A percentile compares a stretch with the other conserved stretches of the same genome.
phyloP scores from a whole-genome alignment of 306 rosid genomes.

The Rosa persica region DNA sequence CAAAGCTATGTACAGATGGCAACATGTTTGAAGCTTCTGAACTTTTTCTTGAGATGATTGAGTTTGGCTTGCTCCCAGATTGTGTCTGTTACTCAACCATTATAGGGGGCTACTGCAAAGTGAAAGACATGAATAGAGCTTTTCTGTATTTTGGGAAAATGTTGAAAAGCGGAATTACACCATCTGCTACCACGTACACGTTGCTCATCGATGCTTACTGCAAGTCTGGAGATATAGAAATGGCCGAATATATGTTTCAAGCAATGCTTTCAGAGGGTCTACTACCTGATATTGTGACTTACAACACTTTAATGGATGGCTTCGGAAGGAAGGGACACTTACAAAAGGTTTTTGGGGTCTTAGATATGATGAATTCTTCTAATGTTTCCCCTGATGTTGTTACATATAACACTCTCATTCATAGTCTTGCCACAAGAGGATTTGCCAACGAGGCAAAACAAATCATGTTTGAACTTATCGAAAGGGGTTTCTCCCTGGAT shows the following conservation, averaged over 20 bases:
- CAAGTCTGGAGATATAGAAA: constrained; percentile 29
- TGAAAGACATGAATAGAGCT: constrained; percentile 21
- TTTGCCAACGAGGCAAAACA: constrained; percentile 34
- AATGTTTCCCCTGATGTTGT: constrained; percentile 32
- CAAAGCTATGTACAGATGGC: constrained; percentile 28
- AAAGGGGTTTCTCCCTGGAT: constrained; percentile 41
- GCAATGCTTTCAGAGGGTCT: constrained; percentile 29
- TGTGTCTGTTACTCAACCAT: constrained; percentile 36
- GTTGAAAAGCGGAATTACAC: constrained; percentile 36
- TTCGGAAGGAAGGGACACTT: constrained; percentile 37
- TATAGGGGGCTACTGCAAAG: constrained; percentile 35
- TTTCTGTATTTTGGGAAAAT: constrained; percentile 33
- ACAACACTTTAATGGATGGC: constrained; percentile 40
- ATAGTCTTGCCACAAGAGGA: constrained; percentile 37
- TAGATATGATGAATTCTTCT: constrained; percentile 31
- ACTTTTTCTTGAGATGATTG: constrained; percentile 36
- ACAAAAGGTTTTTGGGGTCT: constrained; percentile 38
- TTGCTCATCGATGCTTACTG: constrained; percentile 30
- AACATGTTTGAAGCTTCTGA: constrained; percentile 29
- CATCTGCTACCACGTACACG: constrained; percentile 31
- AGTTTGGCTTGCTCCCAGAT: constrained; percentile 33
- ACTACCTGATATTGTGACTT: constrained; percentile 34
- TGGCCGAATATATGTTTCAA: constrained; percentile 37
- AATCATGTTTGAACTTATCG: constrained; percentile 33
- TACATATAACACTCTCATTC: constrained; percentile 45